phyloP scores from a whole-genome alignment of 2,329 filamentous ascomycete species.

The Arthrobotrys sinensis region DNA sequence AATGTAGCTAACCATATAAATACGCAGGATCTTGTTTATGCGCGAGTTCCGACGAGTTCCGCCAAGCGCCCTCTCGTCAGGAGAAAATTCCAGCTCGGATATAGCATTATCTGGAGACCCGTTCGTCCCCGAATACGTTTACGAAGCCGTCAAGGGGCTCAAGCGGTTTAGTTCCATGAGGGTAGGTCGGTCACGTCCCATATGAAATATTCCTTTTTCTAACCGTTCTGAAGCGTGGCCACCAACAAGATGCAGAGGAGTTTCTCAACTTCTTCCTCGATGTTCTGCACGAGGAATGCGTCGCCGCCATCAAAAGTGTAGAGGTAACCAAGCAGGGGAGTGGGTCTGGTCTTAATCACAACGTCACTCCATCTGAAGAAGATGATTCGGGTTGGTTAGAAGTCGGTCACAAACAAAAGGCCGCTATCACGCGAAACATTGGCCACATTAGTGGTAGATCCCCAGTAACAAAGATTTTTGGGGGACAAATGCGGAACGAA shows the following conservation, averaged over 20 bases:
- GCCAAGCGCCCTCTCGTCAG: constrained; percentile 79
- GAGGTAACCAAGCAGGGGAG: constrained; percentile 64
- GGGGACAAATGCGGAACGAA: constrained; percentile 90
- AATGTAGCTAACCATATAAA: constrained; percentile 49
- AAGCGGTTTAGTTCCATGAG: constrained; percentile 93
- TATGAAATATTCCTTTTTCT: constrained; percentile 1
- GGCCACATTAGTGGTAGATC: constrained; percentile 74
- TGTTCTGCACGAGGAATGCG: constrained; percentile 92
- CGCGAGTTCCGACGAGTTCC: constrained; percentile 79
- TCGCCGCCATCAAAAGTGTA: constrained; percentile 77
- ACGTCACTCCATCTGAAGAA: constrained; percentile 66
- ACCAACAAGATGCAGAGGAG: constrained; percentile 98
- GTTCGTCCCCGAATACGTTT: constrained; percentile 94
- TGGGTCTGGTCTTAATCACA: constrained; percentile 65
- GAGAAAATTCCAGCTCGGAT: constrained; percentile 83
- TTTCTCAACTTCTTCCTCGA: constrained; percentile 94
- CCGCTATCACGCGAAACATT: constrained; percentile 81
- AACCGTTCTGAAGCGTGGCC: constrained; percentile 77
- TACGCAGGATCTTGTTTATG: constrained; percentile 91
- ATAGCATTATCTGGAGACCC: constrained; percentile 91
- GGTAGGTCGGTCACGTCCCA: constrained; percentile 71
- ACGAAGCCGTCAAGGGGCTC: constrained; percentile 88
- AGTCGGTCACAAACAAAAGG: constrained; percentile 91
- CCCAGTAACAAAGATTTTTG: constrained; percentile 94
- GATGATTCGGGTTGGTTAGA: constrained; percentile 86